Conservation (phyloP, 345 rosid genomes). For the Chamaenerion angustifolium region DNA sequence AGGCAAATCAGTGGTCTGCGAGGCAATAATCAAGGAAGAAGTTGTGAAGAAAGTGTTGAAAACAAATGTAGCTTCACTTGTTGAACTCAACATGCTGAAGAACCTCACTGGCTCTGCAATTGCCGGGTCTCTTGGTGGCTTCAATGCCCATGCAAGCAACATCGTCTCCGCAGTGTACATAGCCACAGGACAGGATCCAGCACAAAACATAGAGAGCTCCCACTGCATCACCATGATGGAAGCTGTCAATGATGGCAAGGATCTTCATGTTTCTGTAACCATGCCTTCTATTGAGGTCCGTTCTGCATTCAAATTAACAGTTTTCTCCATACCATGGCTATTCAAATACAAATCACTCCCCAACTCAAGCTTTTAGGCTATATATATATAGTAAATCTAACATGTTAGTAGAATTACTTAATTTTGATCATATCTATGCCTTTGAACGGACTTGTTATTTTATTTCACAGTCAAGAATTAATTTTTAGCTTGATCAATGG, state of each 20-base stretch:
- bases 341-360: not conserved
- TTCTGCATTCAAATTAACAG: not conserved
- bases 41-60: slow-evolving; percentile 63
- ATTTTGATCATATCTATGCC: too few species aligned
- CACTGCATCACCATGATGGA: slow-evolving; percentile 94
- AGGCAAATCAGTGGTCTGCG: slow-evolving; percentile 81
- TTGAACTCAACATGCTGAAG: slow-evolving; percentile 79
- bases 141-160: slow-evolving; percentile 85
- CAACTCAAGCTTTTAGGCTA: not conserved
- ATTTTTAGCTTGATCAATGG: too few species aligned
- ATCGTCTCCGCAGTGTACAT: slow-evolving; percentile 69
- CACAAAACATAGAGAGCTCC: slow-evolving; percentile 81
- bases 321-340: not conserved
- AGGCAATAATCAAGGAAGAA: slow-evolving; percentile 69
- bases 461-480: too few species aligned
- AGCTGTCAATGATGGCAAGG: slow-evolving; percentile 66
- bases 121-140: slow-evolving; percentile 83
- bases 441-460: too few species aligned
- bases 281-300: slow-evolving; percentile 81
- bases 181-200: slow-evolving; percentile 93
- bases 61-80: slow-evolving; percentile 55
- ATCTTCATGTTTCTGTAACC: slow-evolving; percentile 65
- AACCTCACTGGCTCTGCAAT: slow-evolving; percentile 73
- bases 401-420: too few species aligned
- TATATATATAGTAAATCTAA: too few species aligned